Evolutionary conservation across 164 flowering plant species (phyloP), one percentile per base, ranked within the genome.

Genomic region (Euptelea pleiosperma): DNA sequence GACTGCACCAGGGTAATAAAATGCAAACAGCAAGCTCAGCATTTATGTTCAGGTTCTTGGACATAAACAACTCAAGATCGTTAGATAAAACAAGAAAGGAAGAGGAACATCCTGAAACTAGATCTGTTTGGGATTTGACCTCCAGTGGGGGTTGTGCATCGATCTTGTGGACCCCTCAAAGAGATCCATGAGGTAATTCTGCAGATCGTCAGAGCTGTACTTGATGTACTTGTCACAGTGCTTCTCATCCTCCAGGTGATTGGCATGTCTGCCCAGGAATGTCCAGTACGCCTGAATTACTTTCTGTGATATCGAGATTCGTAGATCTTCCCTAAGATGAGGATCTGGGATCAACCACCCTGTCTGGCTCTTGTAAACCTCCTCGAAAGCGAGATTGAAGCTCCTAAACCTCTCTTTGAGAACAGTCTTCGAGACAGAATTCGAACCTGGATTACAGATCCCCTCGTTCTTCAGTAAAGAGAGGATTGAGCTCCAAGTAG

Each of bases 311-410:
- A 79, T 72, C 5, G 96, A 84, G 60, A 86, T 84, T 57, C 79
- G 59, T n/a, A 91, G 52, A 47, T 91, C 96, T 19, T 87, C 93
- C 1, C 87, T 78, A 52, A 91, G 86, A 63, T 75, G 77, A 37
- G 12, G 42, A 69, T 87, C 84, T 4, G 78, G 72, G 57, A 88
- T 69, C 37, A 73, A 1, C 97, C 96, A 87, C 4, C 74, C 75
- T 1, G 95, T 79, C 59, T 91, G 97, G 33, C 60, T 60, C 70
- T 66, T 82, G 73, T 91, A 86, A n/a, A 86, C 75, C 40, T 91
- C 96, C 61, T 87, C 97, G 51, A 91, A 91, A 1, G 84, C 80
- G 6, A 68, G 60, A 63, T 79, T 73, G 30, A 91, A 87, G 62
- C 60, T 71, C 58, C 72, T 69, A 22, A 86, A 65, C 57, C 88